These are phyloP conservation scores for Bretziella fagacearum DNA, from an alignment of 2,329 filamentous ascomycete species.

Conservation along the genomic window DNA sequence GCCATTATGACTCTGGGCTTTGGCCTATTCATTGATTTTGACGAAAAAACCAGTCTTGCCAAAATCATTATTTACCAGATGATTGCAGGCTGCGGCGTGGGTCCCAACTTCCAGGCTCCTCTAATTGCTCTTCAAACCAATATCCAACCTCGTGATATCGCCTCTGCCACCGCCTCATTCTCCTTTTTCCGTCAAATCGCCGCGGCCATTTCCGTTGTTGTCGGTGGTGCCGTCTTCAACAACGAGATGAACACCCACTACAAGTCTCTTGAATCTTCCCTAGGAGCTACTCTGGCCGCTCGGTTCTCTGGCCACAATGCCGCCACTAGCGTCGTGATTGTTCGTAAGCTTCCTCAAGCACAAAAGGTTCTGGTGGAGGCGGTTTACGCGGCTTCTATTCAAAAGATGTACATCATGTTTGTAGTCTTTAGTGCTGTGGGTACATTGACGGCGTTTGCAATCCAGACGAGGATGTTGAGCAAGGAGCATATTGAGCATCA, in stretches of 20 bases:
- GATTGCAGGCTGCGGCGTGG: slow-evolving; percentile 45
- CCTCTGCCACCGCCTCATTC: slow-evolving; percentile 50
- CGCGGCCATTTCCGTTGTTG: slow-evolving; percentile 49
- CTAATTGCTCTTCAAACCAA: slow-evolving; percentile 51
- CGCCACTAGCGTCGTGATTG: slow-evolving; percentile 40
- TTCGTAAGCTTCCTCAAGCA: slow-evolving; percentile 32
- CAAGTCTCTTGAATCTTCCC: slow-evolving; percentile 28
- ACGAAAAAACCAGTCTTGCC: slow-evolving; percentile 35
- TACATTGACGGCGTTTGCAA: slow-evolving; percentile 29
- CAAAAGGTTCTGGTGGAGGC: slow-evolving; percentile 27
- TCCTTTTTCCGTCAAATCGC: slow-evolving; percentile 52
- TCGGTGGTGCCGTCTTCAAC: slow-evolving; percentile 66
- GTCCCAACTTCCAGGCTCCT: slow-evolving; percentile 52
- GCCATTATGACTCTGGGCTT: slow-evolving; percentile 45
- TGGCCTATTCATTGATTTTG: slow-evolving; percentile 46
- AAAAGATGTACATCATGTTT: slow-evolving; percentile 42
- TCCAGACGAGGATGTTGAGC: slow-evolving; percentile 34
- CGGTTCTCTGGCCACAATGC: slow-evolving; percentile 42
- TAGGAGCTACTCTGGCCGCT: slow-evolving; percentile 33
- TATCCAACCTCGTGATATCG: slow-evolving; percentile 45
- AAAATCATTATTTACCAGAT: slow-evolving; percentile 46
- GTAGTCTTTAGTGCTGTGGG: slow-evolving; percentile 32
- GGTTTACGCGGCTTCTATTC: slow-evolving; percentile 33
- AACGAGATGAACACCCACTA: slow-evolving; percentile 49
- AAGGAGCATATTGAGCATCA: slow-evolving; percentile 40